Evolutionary conservation across 139 green algal species (phyloP), one percentile per base, ranked within the genome.

Genomic region (Desmodesmus armatus): DNA sequence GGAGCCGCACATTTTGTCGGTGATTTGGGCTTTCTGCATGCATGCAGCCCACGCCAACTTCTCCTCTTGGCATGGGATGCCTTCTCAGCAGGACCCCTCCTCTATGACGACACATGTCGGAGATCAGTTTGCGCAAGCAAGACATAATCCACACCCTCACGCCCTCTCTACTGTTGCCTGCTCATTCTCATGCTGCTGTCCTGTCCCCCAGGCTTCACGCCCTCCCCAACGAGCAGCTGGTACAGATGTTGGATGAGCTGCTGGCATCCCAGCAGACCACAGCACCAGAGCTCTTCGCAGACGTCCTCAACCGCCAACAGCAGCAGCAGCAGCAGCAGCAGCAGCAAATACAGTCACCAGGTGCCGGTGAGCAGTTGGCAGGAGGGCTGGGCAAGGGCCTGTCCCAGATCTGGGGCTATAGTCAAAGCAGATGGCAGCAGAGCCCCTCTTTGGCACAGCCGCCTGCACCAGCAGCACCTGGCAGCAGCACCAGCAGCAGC

Each of bases 241-340:
- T 80, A 7, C 73, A 69, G 9, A 23, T 80, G 47, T 49, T 80
- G 3, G 73, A 80, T 51, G 73, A 80, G 23, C 37, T 80, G 49
- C 73, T 80, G 3, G 47, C 73, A 9, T 80, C 73, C 23, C 73
- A 80, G 73, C 13, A 66, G n/a, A 67, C 73, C 13, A 80, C 73
- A 69, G 73, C 73, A 23, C 73, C 73, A 25, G 31, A 80, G 73
- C 73, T 80, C 31, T 80, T 80, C 47, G 73, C 73, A 37, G 73
- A 80, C 31, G 73, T 80, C 13, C 9, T 80, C 9, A 80, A 11
- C 73, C 73, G 73, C 3, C 73, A 80, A 33, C 73, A 80, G 49
- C 47, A 80, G 47, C 31, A 37, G 47, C 71, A 79, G 71, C 70
- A 55, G 70, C 71, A 79, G 71, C 73, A 80, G 73, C 31, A 80